phyloP scores from a whole-genome alignment of 768 basidiomycete genomes.

The Albatrellus ellisii region DNA sequence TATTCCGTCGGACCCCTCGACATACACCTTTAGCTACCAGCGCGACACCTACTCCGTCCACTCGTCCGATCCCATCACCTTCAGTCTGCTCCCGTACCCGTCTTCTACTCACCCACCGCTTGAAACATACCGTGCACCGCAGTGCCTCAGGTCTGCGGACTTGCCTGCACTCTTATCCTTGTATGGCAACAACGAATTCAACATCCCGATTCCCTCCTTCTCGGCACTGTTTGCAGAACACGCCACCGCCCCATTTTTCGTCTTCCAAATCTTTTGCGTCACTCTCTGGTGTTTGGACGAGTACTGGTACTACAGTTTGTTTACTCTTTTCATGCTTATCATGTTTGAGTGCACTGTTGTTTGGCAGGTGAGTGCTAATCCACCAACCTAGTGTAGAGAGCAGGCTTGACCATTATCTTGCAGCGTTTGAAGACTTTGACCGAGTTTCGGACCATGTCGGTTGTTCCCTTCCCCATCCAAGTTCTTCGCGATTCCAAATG shows the following conservation, averaged over 20 bases:
- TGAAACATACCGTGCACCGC: constrained; percentile 45
- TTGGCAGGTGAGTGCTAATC: constrained; percentile 63
- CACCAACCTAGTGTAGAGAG: not conserved
- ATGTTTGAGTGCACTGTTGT: constrained; percentile 99
- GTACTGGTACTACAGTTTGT: constrained; percentile 97
- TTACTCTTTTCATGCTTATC: constrained; percentile 96
- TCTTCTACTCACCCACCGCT: constrained; percentile 59
- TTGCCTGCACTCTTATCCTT: constrained; percentile 42
- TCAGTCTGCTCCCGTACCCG: constrained; percentile 81
- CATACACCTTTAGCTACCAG: constrained; percentile 90
- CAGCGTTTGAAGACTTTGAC: constrained; percentile 88
- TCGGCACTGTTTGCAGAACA: constrained; percentile 87
- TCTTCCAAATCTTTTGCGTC: constrained; percentile 97
- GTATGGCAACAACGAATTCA: constrained; percentile 91
- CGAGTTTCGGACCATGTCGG: constrained; percentile 95
- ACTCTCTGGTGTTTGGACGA: constrained; percentile 96
- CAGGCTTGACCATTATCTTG: constrained; percentile 3
- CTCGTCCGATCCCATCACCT: constrained; percentile 41
- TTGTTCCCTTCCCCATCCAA: constrained; percentile 80
- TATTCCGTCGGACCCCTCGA: constrained; percentile 35
- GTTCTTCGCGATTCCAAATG: constrained; percentile 73
- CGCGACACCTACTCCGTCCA: constrained; percentile 80
- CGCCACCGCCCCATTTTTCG: constrained; percentile 97
- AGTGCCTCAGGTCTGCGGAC: constrained; percentile 36
- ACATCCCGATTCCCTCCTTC: constrained; percentile 95